A percentile compares a stretch with the other conserved stretches of the same genome.
These are phyloP conservation scores for Alternaria postmessia DNA, from an alignment of 2,329 filamentous ascomycete genomes.

Conservation along the genomic window DNA sequence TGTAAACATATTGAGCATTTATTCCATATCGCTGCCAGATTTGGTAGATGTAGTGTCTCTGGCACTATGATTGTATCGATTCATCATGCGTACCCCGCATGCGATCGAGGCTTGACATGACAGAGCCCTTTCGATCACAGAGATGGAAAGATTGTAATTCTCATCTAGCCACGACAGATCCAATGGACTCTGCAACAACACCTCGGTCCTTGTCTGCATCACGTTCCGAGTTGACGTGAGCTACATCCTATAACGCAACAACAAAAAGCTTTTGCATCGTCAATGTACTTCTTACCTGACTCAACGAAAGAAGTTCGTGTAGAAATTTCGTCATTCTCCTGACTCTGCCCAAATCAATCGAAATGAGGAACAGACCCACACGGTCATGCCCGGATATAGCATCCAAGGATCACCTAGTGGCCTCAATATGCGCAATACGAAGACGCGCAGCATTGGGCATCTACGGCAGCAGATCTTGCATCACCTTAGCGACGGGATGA, in stretches of 20 bases:
- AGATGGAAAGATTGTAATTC: neutral
- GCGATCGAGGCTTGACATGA: neutral
- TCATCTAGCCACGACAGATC: too few species aligned
- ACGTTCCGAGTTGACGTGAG: neutral
- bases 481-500: slow-evolving; percentile 9
- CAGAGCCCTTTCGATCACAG: neutral
- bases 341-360: neutral
- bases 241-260: neutral
- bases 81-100: neutral
- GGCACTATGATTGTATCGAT: neutral
- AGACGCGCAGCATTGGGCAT: slow-evolving; percentile 13
- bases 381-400: slow-evolving; percentile 7
- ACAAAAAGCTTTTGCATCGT: neutral
- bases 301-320: neutral
- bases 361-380: neutral
- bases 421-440: slow-evolving; percentile 8
- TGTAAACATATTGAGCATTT: neutral
- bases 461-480: slow-evolving; percentile 10
- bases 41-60: neutral
- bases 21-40: neutral
- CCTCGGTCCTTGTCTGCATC: neutral
- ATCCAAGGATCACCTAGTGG: slow-evolving; percentile 7
- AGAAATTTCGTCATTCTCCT: neutral
- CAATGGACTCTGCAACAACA: too few species aligned
- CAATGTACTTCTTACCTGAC: neutral